phyloP scores from a whole-genome alignment of 805 yeast genomes.

The Zygotorulaspora florentina region DNA sequence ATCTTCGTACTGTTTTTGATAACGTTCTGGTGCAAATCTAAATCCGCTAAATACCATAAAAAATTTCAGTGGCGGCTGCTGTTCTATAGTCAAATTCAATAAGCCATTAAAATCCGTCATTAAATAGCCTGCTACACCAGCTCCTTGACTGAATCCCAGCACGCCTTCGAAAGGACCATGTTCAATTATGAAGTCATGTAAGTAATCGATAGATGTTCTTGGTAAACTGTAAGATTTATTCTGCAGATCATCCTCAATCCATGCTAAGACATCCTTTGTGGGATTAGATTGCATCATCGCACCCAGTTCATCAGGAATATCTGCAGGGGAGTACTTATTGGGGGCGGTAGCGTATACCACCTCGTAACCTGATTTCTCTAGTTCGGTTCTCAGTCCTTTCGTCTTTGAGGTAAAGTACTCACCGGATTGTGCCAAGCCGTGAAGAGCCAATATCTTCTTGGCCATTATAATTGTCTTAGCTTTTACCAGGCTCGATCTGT shows the following conservation, averaged over 20 bases:
- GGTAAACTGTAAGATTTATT: slow-evolving; percentile 34
- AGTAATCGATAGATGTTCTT: slow-evolving; percentile 39
- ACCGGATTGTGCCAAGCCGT: slow-evolving; percentile 86
- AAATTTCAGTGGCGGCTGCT: slow-evolving; percentile 55
- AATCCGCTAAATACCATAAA: slow-evolving; percentile 73
- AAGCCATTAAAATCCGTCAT: slow-evolving; percentile 52
- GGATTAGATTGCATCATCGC: slow-evolving; percentile 24
- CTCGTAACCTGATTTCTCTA: slow-evolving; percentile 57
- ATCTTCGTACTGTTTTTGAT: slow-evolving; percentile 29
- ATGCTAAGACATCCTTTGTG: slow-evolving; percentile 43
- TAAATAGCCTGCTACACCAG: slow-evolving; percentile 71
- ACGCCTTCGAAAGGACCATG: slow-evolving; percentile 80
- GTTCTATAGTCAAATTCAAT: slow-evolving; percentile 34
- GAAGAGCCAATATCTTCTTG: slow-evolving; percentile 69
- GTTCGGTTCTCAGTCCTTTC: slow-evolving; percentile 72
- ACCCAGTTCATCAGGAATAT: slow-evolving; percentile 55
- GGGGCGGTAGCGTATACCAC: slow-evolving; percentile 79
- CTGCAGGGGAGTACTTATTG: slow-evolving; percentile 50
- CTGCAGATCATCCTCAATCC: slow-evolving; percentile 58
- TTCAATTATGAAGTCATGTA: slow-evolving; percentile 44
- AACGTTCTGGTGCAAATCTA: slow-evolving; percentile 32
- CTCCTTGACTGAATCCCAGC: slow-evolving; percentile 93
- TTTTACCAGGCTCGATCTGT: too few species aligned
- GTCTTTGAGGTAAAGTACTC: slow-evolving; percentile 77
- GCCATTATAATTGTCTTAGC: slow-evolving; percentile 13